Base-by-base conservation (phyloP, 805 yeast genomes). In the Candida michaelii region DNA sequence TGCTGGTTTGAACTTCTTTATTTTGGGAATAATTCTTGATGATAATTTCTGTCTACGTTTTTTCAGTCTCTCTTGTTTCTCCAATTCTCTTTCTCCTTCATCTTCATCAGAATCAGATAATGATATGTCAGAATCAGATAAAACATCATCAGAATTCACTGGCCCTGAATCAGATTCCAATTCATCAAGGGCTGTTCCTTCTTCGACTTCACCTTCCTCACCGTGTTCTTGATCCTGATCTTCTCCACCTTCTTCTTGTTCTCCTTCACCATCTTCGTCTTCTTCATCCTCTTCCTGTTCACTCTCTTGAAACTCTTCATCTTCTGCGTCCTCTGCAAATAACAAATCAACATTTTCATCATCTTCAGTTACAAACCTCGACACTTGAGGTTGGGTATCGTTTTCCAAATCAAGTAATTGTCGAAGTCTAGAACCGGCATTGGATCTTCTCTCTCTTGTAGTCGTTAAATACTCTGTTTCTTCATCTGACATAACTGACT, bases 361-460 rank as follows among this genome's bases (percentile, higher is more conserved):
- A 32, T 85, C 95, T 32, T 87, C 89, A 5, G 64, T 59, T 15
- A 62, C 52, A 18, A 60, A 54, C 49, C 61, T 59, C 8, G 52
- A 25, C 36, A 52, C 51, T 16, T 33, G 40, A 4, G 45, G 36
- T 17, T 14, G 31, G 9, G 44, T 40, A 5, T 60, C 66, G 1
- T 62, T 50, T 52, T 83, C 96, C 21, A 86, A 74, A 45, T 81
- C 85, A 14, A 93, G 66, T 46, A 93, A 73, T 43, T 80, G 80
- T 54, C 79, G 79, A 58, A 93, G 69, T 42, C 93, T 73, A 40
- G 87, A 84, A 12, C 99, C 99, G 1, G 99, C 99, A 65, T 91
- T 93, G 33, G 89, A 63, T 42, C 99, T 79, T 49, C 88, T 73
- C 46, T 79, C 67, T 47, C 97, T 76, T 3, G 95, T 83, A 15